These are phyloP conservation scores for Barbarea vulgaris DNA, from an alignment of 345 rosid species.

Conservation along the genomic window DNA sequence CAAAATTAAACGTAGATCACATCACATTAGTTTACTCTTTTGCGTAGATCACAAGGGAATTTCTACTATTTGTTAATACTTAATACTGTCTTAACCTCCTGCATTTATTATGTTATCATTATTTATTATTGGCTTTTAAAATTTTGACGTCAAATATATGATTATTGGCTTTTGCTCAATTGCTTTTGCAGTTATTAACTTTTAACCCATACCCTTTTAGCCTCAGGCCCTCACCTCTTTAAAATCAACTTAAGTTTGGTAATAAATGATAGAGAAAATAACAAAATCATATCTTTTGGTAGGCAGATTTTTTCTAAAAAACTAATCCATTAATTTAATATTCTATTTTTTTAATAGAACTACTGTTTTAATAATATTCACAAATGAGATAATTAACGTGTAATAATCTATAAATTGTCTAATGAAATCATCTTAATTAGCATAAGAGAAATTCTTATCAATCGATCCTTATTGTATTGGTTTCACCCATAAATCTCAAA, in stretches of 20 bases:
- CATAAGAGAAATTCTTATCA: not conserved
- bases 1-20: slow-evolving; percentile 21
- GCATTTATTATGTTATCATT: slow-evolving; percentile 17
- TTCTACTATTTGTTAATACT: slow-evolving; percentile 23
- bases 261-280: slow-evolving; percentile 16
- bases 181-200: slow-evolving; percentile 27
- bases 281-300: too few relatives aligned
- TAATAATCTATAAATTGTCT: too few relatives aligned
- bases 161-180: not conserved
- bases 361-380: too few relatives aligned
- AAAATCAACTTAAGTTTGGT: not conserved
- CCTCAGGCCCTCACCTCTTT: slow-evolving; percentile 20
- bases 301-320: too few relatives aligned
- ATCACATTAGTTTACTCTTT: slow-evolving; percentile 16
- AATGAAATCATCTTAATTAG: not conserved
- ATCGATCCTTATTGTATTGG: not conserved
- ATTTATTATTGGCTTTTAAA: slow-evolving; percentile 10
- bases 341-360: not conserved
- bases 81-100: slow-evolving; percentile 28
- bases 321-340: not conserved
- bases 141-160: slow-evolving; percentile 7
- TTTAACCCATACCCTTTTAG: slow-evolving; percentile 5
- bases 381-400: not conserved
- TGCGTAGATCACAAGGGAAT: slow-evolving; percentile 25
- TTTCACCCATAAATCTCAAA: not conserved